These are phyloP conservation scores for Vigna hirtella DNA, from an alignment of 306 rosid genomes.

Conservation along the genomic window DNA sequence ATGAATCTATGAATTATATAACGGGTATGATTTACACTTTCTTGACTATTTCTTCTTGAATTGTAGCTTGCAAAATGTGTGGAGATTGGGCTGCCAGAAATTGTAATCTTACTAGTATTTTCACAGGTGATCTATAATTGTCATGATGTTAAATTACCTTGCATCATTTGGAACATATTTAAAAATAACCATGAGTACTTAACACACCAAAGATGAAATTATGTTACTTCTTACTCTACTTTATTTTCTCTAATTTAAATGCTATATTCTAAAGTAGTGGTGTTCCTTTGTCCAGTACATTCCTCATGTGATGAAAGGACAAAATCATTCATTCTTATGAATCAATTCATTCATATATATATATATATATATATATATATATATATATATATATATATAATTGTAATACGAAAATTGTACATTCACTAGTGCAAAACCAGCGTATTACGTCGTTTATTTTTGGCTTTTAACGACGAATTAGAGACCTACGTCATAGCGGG, in stretches of 20 bases:
- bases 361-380: no score
- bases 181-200: background rate
- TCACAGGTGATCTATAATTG: slow-evolving; percentile 71
- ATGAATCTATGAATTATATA: slow-evolving; percentile 26
- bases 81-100: slow-evolving; percentile 94
- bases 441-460: no score
- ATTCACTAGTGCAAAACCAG: no score
- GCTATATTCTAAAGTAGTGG: slow-evolving; percentile 13
- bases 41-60: slow-evolving; percentile 36
- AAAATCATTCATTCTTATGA: slow-evolving; percentile 17
- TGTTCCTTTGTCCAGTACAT: slow-evolving; percentile 71
- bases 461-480: no score
- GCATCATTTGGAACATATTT: slow-evolving; percentile 6
- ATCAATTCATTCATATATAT: no score
- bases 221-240: background rate
- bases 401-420: no score
- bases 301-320: slow-evolving; percentile 73
- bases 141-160: slow-evolving; percentile 18
- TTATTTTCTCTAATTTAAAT: background rate
- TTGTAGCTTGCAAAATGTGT: slow-evolving; percentile 82
- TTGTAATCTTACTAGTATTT: slow-evolving; percentile 69
- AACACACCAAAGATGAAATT: background rate
- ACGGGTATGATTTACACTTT: slow-evolving; percentile 20
- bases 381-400: no score
- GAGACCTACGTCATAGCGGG: no score